Conservation (phyloP, 345 rosid species). For the Sapria himalayana region DNA sequence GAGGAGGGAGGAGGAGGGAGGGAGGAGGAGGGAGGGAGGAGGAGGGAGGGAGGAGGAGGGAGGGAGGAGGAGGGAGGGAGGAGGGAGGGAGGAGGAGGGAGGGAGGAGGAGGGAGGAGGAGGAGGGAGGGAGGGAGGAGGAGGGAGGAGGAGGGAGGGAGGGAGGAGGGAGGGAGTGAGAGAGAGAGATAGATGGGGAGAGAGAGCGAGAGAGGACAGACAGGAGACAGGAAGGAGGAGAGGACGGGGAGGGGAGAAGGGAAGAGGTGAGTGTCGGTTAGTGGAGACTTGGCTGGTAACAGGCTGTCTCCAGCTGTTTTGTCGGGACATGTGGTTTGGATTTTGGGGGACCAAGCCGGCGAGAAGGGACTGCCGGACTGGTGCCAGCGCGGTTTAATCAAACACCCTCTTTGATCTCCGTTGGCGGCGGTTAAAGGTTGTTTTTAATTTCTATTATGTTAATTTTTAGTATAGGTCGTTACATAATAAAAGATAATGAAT, state of each 20-base stretch:
- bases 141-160: conserved; percentile 1
- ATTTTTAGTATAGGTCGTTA: no score
- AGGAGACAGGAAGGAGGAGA: conserved; percentile 35
- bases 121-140: conserved; percentile 4
- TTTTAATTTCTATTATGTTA: no score
- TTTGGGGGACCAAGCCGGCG: no score
- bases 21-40: conserved; percentile 9
- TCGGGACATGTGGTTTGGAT: conserved; percentile 34
- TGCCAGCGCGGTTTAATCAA: no score
- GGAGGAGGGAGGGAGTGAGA: conserved; percentile 2
- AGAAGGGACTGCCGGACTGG: no score
- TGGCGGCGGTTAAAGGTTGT: no score
- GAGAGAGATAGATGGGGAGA: conserved; percentile 5
- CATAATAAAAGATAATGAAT: no score
- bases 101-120: conserved; percentile 17
- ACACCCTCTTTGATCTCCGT: no score
- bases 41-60: conserved; percentile 36
- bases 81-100: conserved; percentile 8
- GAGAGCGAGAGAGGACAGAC: conserved; percentile 12
- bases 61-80: conserved; percentile 21
- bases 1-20: conserved; percentile 9
- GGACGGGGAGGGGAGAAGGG: no score
- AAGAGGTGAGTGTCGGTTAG: conserved; percentile 47
- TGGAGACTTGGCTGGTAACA: conserved; percentile 98
- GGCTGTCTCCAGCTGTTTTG: conserved; percentile 96